phyloP scores from a whole-genome alignment of 2,329 filamentous ascomycete genomes.

The Pseudopyricularia javanii region DNA sequence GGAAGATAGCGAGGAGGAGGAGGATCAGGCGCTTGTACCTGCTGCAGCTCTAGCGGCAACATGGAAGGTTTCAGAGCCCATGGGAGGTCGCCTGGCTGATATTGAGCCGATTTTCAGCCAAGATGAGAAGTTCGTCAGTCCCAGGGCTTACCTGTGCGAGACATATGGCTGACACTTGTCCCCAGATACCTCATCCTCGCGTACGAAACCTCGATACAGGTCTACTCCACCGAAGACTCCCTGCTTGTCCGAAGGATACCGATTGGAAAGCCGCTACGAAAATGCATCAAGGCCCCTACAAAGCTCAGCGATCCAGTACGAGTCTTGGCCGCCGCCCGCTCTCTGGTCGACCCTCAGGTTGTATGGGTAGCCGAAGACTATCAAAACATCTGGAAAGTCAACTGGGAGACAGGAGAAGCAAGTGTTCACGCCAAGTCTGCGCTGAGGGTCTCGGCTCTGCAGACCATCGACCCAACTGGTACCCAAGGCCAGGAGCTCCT shows the following conservation, averaged over 20 bases:
- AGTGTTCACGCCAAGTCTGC: constrained; percentile 14
- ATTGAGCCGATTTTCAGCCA: constrained; percentile 50
- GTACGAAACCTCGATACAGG: constrained; percentile 62
- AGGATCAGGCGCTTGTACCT: constrained; percentile 1
- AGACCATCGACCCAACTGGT: background rate
- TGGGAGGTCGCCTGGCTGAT: constrained; percentile 53
- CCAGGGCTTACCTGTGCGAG: constrained; percentile 1
- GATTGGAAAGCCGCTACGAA: constrained; percentile 27
- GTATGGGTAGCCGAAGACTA: constrained; percentile 50
- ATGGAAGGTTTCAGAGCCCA: constrained; percentile 52
- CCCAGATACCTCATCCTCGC: constrained; percentile 57
- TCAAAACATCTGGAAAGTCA: constrained; percentile 41
- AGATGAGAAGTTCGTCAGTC: constrained; percentile 43
- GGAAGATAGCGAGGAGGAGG: constrained; percentile 5
- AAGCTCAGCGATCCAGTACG: constrained; percentile 14
- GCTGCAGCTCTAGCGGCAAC: constrained; percentile 5
- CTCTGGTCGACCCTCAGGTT: constrained; percentile 28
- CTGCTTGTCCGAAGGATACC: constrained; percentile 63
- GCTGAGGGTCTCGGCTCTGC: background rate
- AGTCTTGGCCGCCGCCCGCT: constrained; percentile 26
- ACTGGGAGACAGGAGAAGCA: constrained; percentile 39
- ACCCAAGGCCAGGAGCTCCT: constrained; percentile 27
- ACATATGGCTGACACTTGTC: background rate
- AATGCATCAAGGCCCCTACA: constrained; percentile 10
- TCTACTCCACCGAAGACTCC: constrained; percentile 74